Percentiles rank a stretch among this genome's conserved stretches.
These are phyloP conservation scores for Ophryocystis elektroscirrha DNA, from an alignment of 169 alveolate genomes.

Conservation along the genomic window DNA sequence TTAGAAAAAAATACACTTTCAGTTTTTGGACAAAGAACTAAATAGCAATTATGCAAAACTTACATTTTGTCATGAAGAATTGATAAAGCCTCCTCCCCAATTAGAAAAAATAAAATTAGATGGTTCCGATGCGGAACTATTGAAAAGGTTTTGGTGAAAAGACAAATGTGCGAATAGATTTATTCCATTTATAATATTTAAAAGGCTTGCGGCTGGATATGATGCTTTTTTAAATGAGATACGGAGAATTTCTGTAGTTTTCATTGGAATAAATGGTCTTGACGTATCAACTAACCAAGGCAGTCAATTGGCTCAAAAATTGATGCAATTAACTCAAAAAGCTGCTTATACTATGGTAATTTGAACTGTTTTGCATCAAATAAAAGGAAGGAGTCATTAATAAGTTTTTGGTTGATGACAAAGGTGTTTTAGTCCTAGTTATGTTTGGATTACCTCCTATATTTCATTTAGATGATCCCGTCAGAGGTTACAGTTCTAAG, in stretches of 20 bases:
- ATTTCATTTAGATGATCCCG: slow-evolving; percentile 25
- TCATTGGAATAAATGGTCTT: slow-evolving; percentile 33
- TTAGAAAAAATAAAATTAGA: background rate
- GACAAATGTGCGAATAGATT: no score
- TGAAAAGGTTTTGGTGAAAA: no score
- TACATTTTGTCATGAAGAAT: background rate
- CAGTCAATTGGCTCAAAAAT: slow-evolving; percentile 30
- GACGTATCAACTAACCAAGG: slow-evolving; percentile 39
- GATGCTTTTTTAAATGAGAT: slow-evolving; percentile 32
- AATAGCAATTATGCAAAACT: no score
- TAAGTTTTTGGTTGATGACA: slow-evolving; percentile 48
- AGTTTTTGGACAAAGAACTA: no score
- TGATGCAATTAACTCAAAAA: slow-evolving; percentile 24
- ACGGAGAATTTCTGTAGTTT: slow-evolving; percentile 31
- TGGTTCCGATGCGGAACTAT: background rate
- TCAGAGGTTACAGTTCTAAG: no score
- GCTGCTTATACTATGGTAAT: background rate
- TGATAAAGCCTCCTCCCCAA: background rate
- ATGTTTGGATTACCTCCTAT: slow-evolving; percentile 40
- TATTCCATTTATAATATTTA: slow-evolving; percentile 38
- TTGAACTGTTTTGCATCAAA: no score
- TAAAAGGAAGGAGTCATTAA: slow-evolving; percentile 49
- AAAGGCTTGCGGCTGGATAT: slow-evolving; percentile 30
- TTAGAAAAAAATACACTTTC: no score
- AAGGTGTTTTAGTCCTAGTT: slow-evolving; percentile 34